These are phyloP conservation scores for Claviceps africana DNA, from an alignment of 2,329 filamentous ascomycete genomes.

Conservation along the genomic window DNA sequence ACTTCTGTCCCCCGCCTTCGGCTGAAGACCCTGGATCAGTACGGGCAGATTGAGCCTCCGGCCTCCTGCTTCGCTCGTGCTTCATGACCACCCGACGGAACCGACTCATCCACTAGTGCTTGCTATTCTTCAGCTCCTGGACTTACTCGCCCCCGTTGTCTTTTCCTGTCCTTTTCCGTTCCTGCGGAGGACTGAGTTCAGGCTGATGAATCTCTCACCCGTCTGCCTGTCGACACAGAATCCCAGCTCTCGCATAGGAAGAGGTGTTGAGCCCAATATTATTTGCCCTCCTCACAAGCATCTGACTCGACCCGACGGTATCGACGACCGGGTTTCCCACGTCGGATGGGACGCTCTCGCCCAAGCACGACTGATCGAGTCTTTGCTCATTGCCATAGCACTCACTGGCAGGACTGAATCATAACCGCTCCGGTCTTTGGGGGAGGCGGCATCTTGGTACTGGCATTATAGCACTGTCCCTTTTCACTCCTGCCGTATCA, in stretches of 20 bases:
- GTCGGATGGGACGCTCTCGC: not conserved
- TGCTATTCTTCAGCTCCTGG: constrained; percentile 1
- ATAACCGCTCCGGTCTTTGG: not conserved
- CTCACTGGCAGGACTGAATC: not conserved
- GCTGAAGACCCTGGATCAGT: not conserved
- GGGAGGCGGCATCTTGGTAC: not conserved
- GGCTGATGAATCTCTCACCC: not conserved
- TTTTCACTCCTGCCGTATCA: not conserved
- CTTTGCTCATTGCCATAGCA: not conserved
- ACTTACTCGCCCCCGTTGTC: not conserved
- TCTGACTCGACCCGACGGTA: not conserved
- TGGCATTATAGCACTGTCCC: not conserved
- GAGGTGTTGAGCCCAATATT: not conserved
- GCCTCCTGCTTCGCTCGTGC: constrained; percentile 1
- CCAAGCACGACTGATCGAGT: not conserved
- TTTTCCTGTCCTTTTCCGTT: not conserved
- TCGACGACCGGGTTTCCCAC: not conserved
- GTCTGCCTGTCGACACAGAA: not conserved
- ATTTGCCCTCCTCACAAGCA: not conserved
- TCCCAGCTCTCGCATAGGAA: not conserved
- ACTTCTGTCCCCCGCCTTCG: not conserved
- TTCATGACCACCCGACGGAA: constrained; percentile 5
- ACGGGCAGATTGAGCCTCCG: not conserved
- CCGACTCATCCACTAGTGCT: constrained; percentile 4
- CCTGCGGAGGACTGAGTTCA: not conserved